Conservation (phyloP, 345 rosid genomes). For the sweet orange (Citrus sinensis) region DVS_A1.0 CM039165.1:36134501-36135000, state of each 20-base stretch:
- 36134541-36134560: not conserved
- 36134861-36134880: constrained; percentile 53
- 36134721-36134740: not conserved
- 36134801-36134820: constrained; percentile 64
- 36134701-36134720: not conserved
- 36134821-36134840: constrained; percentile 52
- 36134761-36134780: constrained; percentile 28
- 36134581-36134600: constrained; percentile 74
- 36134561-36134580: constrained; percentile 43
- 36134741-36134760: not conserved
- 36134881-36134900: constrained; percentile 73
- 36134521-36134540: not conserved
- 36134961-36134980: constrained; percentile 36
- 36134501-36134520: not conserved
- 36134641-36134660: constrained; percentile 82
- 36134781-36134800: constrained; percentile 72
- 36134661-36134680: constrained; percentile 66
- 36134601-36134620: constrained; percentile 66
- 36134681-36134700: constrained; percentile 22
- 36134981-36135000: constrained; percentile 57
- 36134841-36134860: constrained; percentile 32
- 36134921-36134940: constrained; percentile 66
- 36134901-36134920: constrained; percentile 54
- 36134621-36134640: constrained; percentile 36
- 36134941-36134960: constrained; percentile 61